Percentiles rank a stretch among this genome's conserved stretches.
Evolutionary conservation across 208 protist genomes (phyloP).

Genomic region (Balamuthia mandrillaris): DNA sequence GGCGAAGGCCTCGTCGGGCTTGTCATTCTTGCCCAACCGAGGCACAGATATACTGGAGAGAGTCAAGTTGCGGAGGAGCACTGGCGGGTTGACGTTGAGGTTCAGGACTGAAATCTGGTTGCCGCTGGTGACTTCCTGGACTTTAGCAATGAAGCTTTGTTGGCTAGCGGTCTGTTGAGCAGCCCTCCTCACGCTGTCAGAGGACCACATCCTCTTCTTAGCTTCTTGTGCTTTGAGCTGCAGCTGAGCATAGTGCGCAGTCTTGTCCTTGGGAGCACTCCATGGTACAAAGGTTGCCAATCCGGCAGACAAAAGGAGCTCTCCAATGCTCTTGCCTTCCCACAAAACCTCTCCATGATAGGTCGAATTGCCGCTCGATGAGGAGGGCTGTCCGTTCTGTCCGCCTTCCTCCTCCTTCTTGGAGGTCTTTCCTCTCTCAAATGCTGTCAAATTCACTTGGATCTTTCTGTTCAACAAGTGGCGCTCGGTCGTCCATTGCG

Average conservation of each 20-base stretch:
- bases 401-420: neutral
- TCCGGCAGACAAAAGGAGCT: slow-evolving; percentile 6
- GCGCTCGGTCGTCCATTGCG: slow-evolving; percentile 35
- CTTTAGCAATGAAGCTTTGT: neutral
- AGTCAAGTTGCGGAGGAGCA: slow-evolving; percentile 1
- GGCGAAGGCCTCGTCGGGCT: slow-evolving; percentile 49
- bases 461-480: slow-evolving; percentile 15
- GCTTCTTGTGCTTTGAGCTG: neutral
- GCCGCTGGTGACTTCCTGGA: slow-evolving; percentile 48
- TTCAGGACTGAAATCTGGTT: slow-evolving; percentile 53
- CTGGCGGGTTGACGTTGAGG: neutral
- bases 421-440: slow-evolving; percentile 37
- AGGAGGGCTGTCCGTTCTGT: neutral
- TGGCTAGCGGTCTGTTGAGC: neutral
- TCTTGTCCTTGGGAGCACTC: slow-evolving; percentile 36
- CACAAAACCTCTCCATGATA: slow-evolving; percentile 22
- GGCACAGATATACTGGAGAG: slow-evolving; percentile 34
- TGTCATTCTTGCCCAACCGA: neutral
- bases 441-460: slow-evolving; percentile 15
- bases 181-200: neutral
- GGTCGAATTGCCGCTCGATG: too few species aligned
- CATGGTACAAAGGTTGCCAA: slow-evolving; percentile 23
- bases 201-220: slow-evolving; percentile 13
- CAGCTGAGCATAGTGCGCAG: neutral
- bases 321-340: slow-evolving; percentile 25